Percentiles rank a stretch among this genome's conserved stretches.
These are phyloP conservation scores for Aspergillus alliaceus DNA, from an alignment of 2,329 filamentous ascomycete genomes.

Conservation along the genomic window DNA sequence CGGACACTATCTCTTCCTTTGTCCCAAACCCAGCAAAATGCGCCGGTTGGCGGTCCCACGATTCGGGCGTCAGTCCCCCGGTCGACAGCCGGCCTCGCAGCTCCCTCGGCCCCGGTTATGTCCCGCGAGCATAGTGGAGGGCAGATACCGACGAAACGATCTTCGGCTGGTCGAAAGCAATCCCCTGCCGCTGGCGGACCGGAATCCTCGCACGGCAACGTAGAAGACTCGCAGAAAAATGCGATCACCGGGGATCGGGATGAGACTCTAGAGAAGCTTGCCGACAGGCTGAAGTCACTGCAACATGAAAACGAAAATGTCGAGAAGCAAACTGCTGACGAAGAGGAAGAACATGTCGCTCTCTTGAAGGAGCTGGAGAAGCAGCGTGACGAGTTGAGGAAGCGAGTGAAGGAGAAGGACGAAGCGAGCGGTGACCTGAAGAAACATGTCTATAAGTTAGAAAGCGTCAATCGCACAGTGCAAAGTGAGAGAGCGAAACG, in stretches of 20 bases:
- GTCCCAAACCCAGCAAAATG: conserved; percentile 37
- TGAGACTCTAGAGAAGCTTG: conserved; percentile 73
- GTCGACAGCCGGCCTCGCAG: conserved; percentile 55
- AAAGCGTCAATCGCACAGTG: conserved; percentile 76
- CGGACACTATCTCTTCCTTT: conserved; percentile 63
- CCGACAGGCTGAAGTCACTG: conserved; percentile 75
- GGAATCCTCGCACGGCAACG: conserved; percentile 40
- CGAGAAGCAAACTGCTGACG: conserved; percentile 64
- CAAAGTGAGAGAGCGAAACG: conserved; percentile 77
- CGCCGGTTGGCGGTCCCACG: conserved; percentile 34
- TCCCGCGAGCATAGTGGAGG: conserved; percentile 65
- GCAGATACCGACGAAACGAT: conserved; percentile 57
- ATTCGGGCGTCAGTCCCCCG: conserved; percentile 56
- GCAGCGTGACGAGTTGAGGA: conserved; percentile 76
- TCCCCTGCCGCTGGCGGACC: conserved; percentile 64
- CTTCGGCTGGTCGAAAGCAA: conserved; percentile 70
- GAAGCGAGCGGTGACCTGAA: conserved; percentile 83
- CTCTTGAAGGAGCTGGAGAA: conserved; percentile 67
- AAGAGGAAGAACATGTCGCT: conserved; percentile 69
- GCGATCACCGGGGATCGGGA: conserved; percentile 55
- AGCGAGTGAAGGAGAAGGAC: conserved; percentile 82
- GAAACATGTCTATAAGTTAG: conserved; percentile 74
- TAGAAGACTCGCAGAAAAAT: conserved; percentile 39
- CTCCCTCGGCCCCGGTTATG: conserved; percentile 62
- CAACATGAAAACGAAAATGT: conserved; percentile 82